Evolutionary conservation across 345 rosid genomes (phyloP).

Genomic region (Dipteronia sinensis): DNA sequence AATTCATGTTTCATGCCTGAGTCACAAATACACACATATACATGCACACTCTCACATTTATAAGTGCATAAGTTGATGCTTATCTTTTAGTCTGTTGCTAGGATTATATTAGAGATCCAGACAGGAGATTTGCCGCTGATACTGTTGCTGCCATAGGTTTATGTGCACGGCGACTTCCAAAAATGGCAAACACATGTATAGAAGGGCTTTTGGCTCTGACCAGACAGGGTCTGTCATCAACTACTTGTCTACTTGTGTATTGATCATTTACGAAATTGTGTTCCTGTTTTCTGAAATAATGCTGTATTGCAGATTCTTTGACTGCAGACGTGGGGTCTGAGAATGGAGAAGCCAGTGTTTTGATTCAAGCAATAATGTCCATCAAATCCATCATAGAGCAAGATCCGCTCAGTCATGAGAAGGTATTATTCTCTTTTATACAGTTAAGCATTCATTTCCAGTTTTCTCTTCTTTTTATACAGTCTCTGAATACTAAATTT

Average conservation of each 20-base stretch:
- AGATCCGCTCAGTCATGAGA: constrained; percentile 77
- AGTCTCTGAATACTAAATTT: constrained; percentile 18
- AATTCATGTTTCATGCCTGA: background rate
- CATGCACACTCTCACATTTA: background rate
- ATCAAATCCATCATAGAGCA: constrained; percentile 74
- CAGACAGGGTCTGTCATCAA: constrained; percentile 60
- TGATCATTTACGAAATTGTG: background rate
- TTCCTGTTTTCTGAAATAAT: constrained; percentile 25
- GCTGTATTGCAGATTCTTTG: constrained; percentile 56
- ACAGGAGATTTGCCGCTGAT: constrained; percentile 87
- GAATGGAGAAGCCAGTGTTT: constrained; percentile 68
- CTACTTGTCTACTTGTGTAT: constrained; percentile 20
- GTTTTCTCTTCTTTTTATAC: constrained; percentile 4
- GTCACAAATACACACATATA: background rate
- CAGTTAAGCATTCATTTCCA: constrained; percentile 16
- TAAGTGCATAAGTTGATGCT: constrained; percentile 34
- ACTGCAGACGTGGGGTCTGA: constrained; percentile 42
- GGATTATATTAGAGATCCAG: constrained; percentile 94
- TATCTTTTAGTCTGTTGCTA: constrained; percentile 42
- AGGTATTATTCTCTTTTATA: constrained; percentile 47
- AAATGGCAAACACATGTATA: constrained; percentile 67
- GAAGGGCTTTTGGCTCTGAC: constrained; percentile 68
- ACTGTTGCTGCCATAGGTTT: constrained; percentile 87
- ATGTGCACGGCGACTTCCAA: constrained; percentile 71
- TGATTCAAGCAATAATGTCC: constrained; percentile 77